phyloP scores from a whole-genome alignment of 2,329 filamentous ascomycete genomes.

The Penicillium sp. region DNA sequence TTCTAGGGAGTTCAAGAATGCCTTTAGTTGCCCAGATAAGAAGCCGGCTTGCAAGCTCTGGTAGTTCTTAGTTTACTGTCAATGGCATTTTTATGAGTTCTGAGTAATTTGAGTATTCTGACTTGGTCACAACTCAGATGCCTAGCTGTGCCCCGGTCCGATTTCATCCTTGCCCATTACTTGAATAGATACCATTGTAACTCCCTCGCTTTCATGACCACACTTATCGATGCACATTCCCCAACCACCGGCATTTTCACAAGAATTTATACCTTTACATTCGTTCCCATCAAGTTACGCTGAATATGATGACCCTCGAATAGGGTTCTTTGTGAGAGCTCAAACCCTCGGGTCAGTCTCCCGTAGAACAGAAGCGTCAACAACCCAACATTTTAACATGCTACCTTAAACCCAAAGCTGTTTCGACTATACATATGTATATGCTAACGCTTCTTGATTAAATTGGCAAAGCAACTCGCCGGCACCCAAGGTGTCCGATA shows the following conservation, averaged over 20 bases:
- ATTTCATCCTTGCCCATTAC: neutral
- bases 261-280: neutral
- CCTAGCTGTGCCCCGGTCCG: neutral
- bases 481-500: neutral
- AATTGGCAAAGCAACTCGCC: neutral
- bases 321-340: neutral
- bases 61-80: conserved; percentile 41
- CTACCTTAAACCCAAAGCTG: too few relatives aligned
- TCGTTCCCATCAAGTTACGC: neutral
- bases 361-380: neutral
- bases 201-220: neutral
- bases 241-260: neutral
- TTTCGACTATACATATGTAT: neutral
- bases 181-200: neutral
- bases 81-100: neutral
- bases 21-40: conserved; percentile 63
- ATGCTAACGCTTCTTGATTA: neutral
- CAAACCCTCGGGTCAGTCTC: neutral
- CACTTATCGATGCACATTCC: neutral
- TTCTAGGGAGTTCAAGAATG: conserved; percentile 64
- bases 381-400: neutral
- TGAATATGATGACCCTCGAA: neutral
- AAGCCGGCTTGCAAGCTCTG: conserved; percentile 68
- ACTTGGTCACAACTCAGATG: too few relatives aligned
- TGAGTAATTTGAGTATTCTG: neutral